Base-by-base conservation (phyloP, 2,329 filamentous ascomycete species). In the Capronia epimyces region DNA sequence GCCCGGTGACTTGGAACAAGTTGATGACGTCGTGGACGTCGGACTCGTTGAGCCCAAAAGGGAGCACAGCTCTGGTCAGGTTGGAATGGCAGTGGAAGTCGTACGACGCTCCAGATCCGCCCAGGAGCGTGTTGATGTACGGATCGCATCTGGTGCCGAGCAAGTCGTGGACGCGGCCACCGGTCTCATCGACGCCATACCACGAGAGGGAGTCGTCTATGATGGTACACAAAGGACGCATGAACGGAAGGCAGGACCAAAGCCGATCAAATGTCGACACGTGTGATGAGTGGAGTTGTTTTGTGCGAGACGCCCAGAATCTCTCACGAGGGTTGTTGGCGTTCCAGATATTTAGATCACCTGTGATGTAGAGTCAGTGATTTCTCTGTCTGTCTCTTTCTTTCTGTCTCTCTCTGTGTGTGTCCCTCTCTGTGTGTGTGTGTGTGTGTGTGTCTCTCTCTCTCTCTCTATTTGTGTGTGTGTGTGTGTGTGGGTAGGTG, bases 1-100 rank as follows among this genome's bases (percentile, higher is more conserved):
- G 65, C 0, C 87, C 87, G 0, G 88, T 93, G 5, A 90, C 86
- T 66, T 94, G 88, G 64, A 94, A 93, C 2, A 94, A 74, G 63
- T 94, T 94, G 47, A 94, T 75, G 0, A 94, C 87, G 65, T 94
- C 87, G 62, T 94, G 88, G 1, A 93, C 81, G 63, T 93, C 87
- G 24, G 74, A 72, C 67, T 93, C 88, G 3, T 73, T 76, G 36
- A 93, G 66, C 0, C 86, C 86, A 54, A 75, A 82, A 0, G 83
- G 82, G 1, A 83, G 55, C 2, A 93, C 79, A 0, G 88, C 85
- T 3, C 88, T 79, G 1, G 80, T 81, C 9, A 94, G 76, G 65
- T 94, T 94, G 1, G 84, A 88, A 63, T 91, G 87, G 66, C 88
- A 94, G 65, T 93, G 87, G 66, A 80, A 91, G 66, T 93, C 84